Conservation (phyloP, 257 asterid genomes). For the Salvia miltiorrhiza region DNA sequence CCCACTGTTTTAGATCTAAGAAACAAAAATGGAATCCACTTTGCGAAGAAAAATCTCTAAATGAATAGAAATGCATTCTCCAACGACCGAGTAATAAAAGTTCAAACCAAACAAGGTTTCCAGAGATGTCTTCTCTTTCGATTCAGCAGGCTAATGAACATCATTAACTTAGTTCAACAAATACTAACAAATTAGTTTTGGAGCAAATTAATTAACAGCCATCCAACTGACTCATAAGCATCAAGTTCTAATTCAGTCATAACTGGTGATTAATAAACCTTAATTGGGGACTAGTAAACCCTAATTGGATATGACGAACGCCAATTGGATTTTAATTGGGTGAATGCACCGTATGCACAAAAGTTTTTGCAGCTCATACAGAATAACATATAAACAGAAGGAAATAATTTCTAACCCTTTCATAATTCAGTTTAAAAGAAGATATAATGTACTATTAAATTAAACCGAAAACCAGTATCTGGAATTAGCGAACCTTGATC, state of each 20-base stretch:
- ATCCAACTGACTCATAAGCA: not conserved
- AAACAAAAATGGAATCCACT: slow-evolving; percentile 9
- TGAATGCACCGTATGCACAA: no score
- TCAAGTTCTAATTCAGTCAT: not conserved
- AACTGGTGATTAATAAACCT: no score
- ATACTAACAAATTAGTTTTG: not conserved
- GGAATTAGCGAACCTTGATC: slow-evolving; percentile 38
- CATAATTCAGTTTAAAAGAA: not conserved
- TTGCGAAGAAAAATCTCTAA: not conserved
- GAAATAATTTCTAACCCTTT: not conserved
- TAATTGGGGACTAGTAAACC: no score
- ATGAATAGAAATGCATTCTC: no score
- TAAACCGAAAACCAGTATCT: not conserved
- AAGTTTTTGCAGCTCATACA: not conserved
- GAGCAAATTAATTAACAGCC: not conserved
- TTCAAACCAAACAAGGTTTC: no score
- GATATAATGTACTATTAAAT: not conserved
- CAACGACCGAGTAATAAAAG: no score
- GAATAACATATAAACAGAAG: not conserved
- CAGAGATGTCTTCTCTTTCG: no score
- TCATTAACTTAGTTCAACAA: not conserved
- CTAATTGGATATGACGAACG: no score
- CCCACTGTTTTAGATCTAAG: not conserved
- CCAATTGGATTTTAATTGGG: no score
- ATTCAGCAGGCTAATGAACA: not conserved